Evolutionary conservation across 164 flowering plant genomes (phyloP).

Genomic region (Vitis rupestris): DNA sequence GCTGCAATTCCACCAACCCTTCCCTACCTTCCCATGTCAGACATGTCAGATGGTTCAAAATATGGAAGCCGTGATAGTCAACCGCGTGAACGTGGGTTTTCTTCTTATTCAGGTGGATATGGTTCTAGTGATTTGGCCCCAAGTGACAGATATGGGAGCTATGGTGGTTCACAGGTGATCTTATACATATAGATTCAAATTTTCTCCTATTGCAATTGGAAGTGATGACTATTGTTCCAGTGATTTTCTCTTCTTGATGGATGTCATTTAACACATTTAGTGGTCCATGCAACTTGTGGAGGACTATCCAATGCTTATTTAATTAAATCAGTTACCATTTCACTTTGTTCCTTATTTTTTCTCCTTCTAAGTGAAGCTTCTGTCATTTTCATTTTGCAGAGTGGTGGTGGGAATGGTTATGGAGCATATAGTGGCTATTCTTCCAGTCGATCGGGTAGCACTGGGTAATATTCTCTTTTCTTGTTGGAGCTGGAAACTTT

Average conservation of each 20-base stretch:
- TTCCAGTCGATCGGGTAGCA: conserved; percentile 43
- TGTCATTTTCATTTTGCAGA: conserved; percentile 16
- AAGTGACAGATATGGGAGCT: conserved; percentile 40
- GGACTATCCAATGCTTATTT: background rate
- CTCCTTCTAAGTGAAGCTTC: background rate
- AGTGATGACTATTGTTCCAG: no score
- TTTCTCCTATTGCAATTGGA: background rate
- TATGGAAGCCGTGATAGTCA: conserved; percentile 56
- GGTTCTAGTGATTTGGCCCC: conserved; percentile 48
- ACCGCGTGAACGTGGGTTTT: conserved; percentile 49
- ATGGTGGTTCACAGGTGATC: conserved; percentile 42
- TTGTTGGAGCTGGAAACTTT: background rate
- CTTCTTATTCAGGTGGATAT: conserved; percentile 48
- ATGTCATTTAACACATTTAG: background rate
- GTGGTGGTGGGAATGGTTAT: conserved; percentile 38
- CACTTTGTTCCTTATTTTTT: background rate
- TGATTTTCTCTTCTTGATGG: no score
- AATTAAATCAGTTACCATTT: background rate
- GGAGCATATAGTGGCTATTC: conserved; percentile 49
- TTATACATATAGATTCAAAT: background rate
- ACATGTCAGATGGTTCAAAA: conserved; percentile 40
- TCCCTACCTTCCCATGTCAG: conserved; percentile 57
- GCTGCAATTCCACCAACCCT: conserved; percentile 51
- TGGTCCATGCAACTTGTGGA: background rate
- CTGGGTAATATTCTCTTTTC: conserved; percentile 33